Evolutionary conservation across 805 yeast species (phyloP).

Genomic region (Candida pseudofarinosa): DNA sequence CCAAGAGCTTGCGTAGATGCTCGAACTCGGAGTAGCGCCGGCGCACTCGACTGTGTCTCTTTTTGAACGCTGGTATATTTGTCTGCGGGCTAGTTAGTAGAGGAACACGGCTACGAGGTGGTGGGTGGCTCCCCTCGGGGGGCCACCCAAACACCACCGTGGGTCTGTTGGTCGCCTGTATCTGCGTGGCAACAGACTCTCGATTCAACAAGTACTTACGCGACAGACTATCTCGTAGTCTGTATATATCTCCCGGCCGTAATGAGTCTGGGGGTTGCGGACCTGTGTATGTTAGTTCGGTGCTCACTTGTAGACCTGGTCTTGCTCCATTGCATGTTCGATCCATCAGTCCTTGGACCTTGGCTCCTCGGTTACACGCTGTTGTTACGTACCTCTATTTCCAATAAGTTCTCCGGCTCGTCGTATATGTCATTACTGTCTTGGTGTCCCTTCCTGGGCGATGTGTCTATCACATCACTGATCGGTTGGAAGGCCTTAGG

Average conservation of each 20-base stretch:
- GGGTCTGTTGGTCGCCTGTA: too few species aligned
- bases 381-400: conserved; percentile 70
- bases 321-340: too few species aligned
- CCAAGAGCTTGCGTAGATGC: conserved; percentile 66
- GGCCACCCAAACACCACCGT: too few species aligned
- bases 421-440: conserved; percentile 82
- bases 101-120: too few species aligned
- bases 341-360: too few species aligned
- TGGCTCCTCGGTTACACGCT: too few species aligned
- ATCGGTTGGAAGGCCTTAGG: conserved; percentile 42
- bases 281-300: too few species aligned
- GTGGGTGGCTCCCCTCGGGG: too few species aligned
- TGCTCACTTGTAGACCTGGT: too few species aligned
- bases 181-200: too few species aligned
- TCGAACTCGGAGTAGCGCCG: conserved; percentile 91
- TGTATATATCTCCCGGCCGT: conserved; percentile 67
- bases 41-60: conserved; percentile 62
- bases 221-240: conserved; percentile 89
- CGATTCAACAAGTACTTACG: conserved; percentile 15
- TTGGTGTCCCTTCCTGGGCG: conserved; percentile 45
- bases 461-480: conserved; percentile 35
- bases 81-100: conserved; percentile 40
- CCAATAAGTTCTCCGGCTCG: conserved; percentile 91
- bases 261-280: conserved; percentile 72
- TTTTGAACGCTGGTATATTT: conserved; percentile 82